Conservation (phyloP, 371 early-diverging fungal species). For the Blakeslea trispora region DNA sequence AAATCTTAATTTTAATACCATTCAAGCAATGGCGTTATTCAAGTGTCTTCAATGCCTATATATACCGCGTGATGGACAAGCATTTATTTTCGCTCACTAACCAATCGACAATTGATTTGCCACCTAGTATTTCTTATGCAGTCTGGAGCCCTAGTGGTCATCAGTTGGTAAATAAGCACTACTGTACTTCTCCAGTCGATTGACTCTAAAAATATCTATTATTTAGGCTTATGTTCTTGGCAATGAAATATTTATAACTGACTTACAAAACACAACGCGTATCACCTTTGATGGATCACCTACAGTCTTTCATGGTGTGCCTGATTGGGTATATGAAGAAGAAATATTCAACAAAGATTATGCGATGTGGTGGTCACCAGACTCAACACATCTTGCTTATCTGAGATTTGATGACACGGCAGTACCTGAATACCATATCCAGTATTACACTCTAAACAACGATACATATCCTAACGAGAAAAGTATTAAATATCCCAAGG, state of each 20-base stretch:
- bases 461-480: constrained; percentile 73
- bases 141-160: constrained; percentile 85
- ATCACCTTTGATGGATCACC: constrained; percentile 86
- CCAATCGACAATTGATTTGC: constrained; percentile 30
- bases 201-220: not conserved
- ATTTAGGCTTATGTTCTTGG: constrained; percentile 77
- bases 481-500: constrained; percentile 86
- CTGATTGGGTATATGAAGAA: constrained; percentile 99
- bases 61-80: constrained; percentile 67
- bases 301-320: constrained; percentile 89
- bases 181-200: no score
- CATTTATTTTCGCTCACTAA: constrained; percentile 61
- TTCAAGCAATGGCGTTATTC: constrained; percentile 85
- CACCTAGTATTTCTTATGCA: constrained; percentile 60
- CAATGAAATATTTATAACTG: constrained; percentile 85
- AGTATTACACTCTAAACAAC: constrained; percentile 60
- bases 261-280: constrained; percentile 63
- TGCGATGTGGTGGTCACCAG: constrained; percentile 93
- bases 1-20: not conserved
- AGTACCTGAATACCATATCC: constrained; percentile 79
- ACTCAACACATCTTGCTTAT: constrained; percentile 78
- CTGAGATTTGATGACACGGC: constrained; percentile 83
- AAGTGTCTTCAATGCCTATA: constrained; percentile 56
- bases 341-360: constrained; percentile 75
- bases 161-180: constrained; percentile 43